A percentile compares a stretch with the other conserved stretches of the same genome.
phyloP scores from a whole-genome alignment of 1,284 basidiomycete genomes.

The Chalciporus sp. region DNA sequence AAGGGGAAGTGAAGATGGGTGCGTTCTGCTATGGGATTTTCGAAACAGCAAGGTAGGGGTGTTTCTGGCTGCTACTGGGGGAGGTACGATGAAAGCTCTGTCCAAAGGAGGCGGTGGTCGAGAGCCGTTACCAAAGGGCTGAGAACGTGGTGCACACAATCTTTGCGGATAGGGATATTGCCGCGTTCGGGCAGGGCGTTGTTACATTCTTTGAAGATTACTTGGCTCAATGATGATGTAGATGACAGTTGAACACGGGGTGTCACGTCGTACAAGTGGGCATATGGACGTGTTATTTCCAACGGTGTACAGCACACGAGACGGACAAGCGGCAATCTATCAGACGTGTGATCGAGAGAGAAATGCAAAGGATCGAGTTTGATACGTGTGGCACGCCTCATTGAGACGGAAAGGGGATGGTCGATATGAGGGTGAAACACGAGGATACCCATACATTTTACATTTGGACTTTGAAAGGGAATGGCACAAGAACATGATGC shows the following conservation, averaged over 20 bases:
- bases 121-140: conserved; percentile 34
- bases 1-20: conserved; percentile 48
- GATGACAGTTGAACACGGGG: conserved; percentile 5
- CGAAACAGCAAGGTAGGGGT: conserved; percentile 45
- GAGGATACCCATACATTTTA: conserved; percentile 2
- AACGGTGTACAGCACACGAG: background rate
- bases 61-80: conserved; percentile 9
- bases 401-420: conserved; percentile 4
- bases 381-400: background rate
- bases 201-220: conserved; percentile 45
- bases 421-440: background rate
- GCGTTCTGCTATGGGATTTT: conserved; percentile 52
- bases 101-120: conserved; percentile 38
- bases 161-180: conserved; percentile 41
- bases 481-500: background rate
- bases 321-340: background rate
- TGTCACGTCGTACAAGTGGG: background rate
- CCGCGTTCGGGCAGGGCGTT: conserved; percentile 42
- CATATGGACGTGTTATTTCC: background rate
- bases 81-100: conserved; percentile 24
- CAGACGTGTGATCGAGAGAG: background rate
- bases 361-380: background rate
- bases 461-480: background rate
- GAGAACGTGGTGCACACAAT: conserved; percentile 46
- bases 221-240: conserved; percentile 17